These are phyloP conservation scores for Waltergamsia citrina DNA, from an alignment of 2,329 filamentous ascomycete genomes.

Conservation along the genomic window DNA sequence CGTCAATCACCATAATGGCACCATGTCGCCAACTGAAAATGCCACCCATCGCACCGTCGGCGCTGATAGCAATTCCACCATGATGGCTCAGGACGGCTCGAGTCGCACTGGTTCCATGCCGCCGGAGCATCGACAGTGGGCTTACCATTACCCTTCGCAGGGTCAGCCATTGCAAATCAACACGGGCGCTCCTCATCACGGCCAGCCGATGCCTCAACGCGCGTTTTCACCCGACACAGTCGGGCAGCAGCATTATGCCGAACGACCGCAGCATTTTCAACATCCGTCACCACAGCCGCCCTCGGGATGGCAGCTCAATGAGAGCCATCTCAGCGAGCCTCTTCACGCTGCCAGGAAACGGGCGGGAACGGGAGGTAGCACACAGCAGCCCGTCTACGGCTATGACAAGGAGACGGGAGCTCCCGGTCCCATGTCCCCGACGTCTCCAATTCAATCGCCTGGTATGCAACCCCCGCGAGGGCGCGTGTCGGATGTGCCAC, in stretches of 20 bases:
- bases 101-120: conserved; percentile 1
- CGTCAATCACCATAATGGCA: neutral
- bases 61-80: conserved; percentile 4
- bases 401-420: conserved; percentile 44
- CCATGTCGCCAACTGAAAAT: neutral
- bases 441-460: conserved; percentile 3
- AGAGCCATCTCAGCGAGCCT: conserved; percentile 44
- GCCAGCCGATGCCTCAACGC: conserved; percentile 3
- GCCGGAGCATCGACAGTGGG: conserved; percentile 1
- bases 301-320: conserved; percentile 43
- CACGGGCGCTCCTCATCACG: neutral
- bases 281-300: conserved; percentile 19
- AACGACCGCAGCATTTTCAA: conserved; percentile 6
- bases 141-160: neutral
- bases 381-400: conserved; percentile 24
- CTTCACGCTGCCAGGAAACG: conserved; percentile 27
- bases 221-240: too few species aligned
- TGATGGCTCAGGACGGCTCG: conserved; percentile 3
- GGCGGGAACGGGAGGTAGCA: conserved; percentile 18
- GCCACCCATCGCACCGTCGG: conserved; percentile 2
- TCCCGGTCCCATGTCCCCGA: conserved; percentile 4
- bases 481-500: conserved; percentile 24
- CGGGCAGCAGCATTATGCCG: conserved; percentile 4
- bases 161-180: neutral
- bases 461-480: neutral